A percentile compares a stretch with the other conserved stretches of the same genome.
phyloP scores from a whole-genome alignment of 371 early-diverging fungal genomes.

The Rhizomucor miehei region DNA sequence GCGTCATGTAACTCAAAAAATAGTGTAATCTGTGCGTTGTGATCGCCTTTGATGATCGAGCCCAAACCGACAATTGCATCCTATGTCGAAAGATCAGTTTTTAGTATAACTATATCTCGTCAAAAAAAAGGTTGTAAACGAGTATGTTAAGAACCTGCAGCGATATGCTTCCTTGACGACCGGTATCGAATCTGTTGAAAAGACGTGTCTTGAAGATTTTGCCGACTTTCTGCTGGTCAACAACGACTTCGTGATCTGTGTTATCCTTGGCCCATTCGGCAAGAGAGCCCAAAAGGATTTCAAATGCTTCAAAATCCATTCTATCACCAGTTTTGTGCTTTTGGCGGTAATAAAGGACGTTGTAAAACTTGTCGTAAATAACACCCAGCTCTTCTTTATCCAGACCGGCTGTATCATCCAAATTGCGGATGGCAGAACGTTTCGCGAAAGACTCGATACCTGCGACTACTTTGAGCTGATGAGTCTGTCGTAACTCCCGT shows the following conservation, averaged over 20 bases:
- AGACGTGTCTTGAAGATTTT: conserved; percentile 46
- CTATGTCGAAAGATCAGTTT: conserved; percentile 35
- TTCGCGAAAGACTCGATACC: conserved; percentile 92
- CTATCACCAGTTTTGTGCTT: conserved; percentile 23
- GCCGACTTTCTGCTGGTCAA: conserved; percentile 38
- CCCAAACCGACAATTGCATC: conserved; percentile 82
- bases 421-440: conserved; percentile 79
- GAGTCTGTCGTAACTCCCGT: conserved; percentile 76
- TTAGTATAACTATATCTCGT: background rate
- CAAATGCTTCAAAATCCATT: conserved; percentile 37
- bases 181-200: conserved; percentile 57
- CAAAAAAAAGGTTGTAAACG: background rate
- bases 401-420: conserved; percentile 73
- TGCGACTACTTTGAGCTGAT: conserved; percentile 91
- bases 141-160: too few relatives aligned
- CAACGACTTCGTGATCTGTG: conserved; percentile 11
- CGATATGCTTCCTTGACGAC: conserved; percentile 57
- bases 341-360: conserved; percentile 73
- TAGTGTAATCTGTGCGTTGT: conserved; percentile 75
- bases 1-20: conserved; percentile 86
- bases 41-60: conserved; percentile 74
- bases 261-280: conserved; percentile 33
- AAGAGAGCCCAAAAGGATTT: conserved; percentile 31
- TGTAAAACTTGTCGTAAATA: conserved; percentile 90
- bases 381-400: conserved; percentile 81